These are phyloP conservation scores for Mollisia scopiformis DNA, from an alignment of 2,329 filamentous ascomycete species.

Conservation along the genomic window DNA sequence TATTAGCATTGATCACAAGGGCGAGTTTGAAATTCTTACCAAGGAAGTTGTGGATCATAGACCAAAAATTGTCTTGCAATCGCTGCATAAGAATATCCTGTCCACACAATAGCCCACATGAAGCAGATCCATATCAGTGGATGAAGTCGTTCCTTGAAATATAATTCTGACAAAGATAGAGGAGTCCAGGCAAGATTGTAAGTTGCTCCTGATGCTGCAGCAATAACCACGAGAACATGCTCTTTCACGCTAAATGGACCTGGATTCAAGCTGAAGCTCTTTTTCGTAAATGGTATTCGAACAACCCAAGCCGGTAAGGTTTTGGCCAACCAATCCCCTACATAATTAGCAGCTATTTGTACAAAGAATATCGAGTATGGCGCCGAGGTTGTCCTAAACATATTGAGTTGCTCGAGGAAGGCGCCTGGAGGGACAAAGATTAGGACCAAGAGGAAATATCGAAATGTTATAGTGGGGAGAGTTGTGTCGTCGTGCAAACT, in stretches of 20 bases:
- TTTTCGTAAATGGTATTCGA: conserved; percentile 42
- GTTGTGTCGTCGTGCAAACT: conserved; percentile 59
- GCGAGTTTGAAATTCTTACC: conserved; percentile 37
- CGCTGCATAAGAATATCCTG: conserved; percentile 61
- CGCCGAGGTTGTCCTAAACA: conserved; percentile 56
- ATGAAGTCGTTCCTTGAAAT: conserved; percentile 55
- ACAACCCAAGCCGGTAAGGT: conserved; percentile 49
- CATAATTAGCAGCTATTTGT: conserved; percentile 52
- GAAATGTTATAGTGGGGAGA: conserved; percentile 60
- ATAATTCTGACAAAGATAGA: conserved; percentile 59
- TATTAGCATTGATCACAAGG: conserved; percentile 14
- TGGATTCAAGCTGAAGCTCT: conserved; percentile 43
- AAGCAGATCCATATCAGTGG: conserved; percentile 59
- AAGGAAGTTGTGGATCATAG: conserved; percentile 59
- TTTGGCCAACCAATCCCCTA: conserved; percentile 47
- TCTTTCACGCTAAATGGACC: conserved; percentile 35
- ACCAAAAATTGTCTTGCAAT: conserved; percentile 59
- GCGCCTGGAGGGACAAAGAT: conserved; percentile 60
- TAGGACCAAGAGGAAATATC: conserved; percentile 58
- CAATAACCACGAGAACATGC: conserved; percentile 42
- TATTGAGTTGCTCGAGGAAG: conserved; percentile 58
- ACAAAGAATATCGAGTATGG: conserved; percentile 64
- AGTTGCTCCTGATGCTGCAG: conserved; percentile 54
- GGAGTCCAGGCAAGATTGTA: conserved; percentile 54
- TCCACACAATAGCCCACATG: conserved; percentile 61